Evolutionary conservation across 2,329 filamentous ascomycete genomes (phyloP), one percentile per base, ranked within the genome.

Genomic region (Clonostachys solani): DNA sequence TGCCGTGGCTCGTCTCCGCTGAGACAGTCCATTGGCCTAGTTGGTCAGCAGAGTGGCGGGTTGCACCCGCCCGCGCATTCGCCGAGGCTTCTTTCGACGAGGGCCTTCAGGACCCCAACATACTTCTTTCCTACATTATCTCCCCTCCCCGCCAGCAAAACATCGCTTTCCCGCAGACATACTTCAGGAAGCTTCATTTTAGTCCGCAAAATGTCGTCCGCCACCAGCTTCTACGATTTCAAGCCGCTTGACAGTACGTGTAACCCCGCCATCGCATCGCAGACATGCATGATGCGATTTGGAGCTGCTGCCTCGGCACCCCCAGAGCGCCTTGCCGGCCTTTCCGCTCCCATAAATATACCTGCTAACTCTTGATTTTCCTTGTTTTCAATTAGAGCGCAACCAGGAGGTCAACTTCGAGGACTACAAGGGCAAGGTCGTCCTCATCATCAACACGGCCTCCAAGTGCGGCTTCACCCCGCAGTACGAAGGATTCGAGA

Each of bases 401-500:
- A 91, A 90, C 67, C 64, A 81, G 47, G 79, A 87, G 56, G 86
- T 86, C 63, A 74, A 83, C 50, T 78, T 97, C 55, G 63, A 73
- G 56, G 70, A 84, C 51, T 88, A 90, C 73, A 83, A 89, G 67
- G 89, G 87, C 79, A 97, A 97, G 72, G 92, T 97, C 57, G 83
- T 97, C 59, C 86, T 99, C 51, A 78, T 96, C 60, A 91, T 99
- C 73, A 99, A 99, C 83, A 96, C 92, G 2, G 94, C 94, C 57
- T 95, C 89, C 67, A 96, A 97, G 77, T 99, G 94, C 77, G 92
- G 94, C 67, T 97, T 97, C 82, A 97, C 94, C 4, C 91, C 91
- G 12, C 94, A 99, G 72, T 96, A 94, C 71, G 84, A 81, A 53
- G 89, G 88, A 33, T 87, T 99, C 45, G 92, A 99, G 75, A 86